These are phyloP conservation scores for Sonneratia caseolaris DNA, from an alignment of 345 rosid species.

Conservation along the genomic window DNA sequence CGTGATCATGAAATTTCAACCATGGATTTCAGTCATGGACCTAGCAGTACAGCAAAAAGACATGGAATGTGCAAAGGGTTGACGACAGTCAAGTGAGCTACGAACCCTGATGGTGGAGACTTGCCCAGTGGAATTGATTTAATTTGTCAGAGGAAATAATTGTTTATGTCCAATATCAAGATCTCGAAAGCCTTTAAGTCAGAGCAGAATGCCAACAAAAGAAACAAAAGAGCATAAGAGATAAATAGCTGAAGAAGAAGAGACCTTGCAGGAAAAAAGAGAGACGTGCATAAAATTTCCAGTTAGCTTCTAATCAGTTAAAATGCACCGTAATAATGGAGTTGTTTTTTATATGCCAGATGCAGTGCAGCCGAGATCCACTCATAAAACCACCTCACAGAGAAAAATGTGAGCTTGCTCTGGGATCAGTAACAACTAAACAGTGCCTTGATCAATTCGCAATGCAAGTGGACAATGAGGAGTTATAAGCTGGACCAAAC, in stretches of 20 bases:
- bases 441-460: conserved; percentile 31
- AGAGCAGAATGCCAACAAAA: conserved; percentile 32
- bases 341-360: conserved; percentile 37
- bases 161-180: conserved; percentile 15
- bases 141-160: conserved; percentile 17
- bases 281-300: conserved; percentile 35
- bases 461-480: conserved; percentile 77
- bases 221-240: conserved; percentile 52
- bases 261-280: conserved; percentile 33
- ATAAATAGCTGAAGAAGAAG: conserved; percentile 37
- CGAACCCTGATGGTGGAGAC: conserved; percentile 51
- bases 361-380: conserved; percentile 24
- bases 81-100: conserved; percentile 78
- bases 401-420: conserved; percentile 66
- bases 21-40: conserved; percentile 16
- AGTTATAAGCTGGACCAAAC: conserved; percentile 51
- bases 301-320: conserved; percentile 10
- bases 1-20: conserved; percentile 22
- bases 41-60: conserved; percentile 30
- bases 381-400: conserved; percentile 21
- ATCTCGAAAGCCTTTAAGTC: conserved; percentile 18
- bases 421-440: conserved; percentile 29
- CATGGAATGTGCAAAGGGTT: conserved; percentile 95
- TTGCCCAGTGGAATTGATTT: conserved; percentile 39
- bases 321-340: conserved; percentile 8